Evolutionary conservation across 1,139 yeast genomes (phyloP).

Genomic region (Pneumocystis carinii): DNA sequence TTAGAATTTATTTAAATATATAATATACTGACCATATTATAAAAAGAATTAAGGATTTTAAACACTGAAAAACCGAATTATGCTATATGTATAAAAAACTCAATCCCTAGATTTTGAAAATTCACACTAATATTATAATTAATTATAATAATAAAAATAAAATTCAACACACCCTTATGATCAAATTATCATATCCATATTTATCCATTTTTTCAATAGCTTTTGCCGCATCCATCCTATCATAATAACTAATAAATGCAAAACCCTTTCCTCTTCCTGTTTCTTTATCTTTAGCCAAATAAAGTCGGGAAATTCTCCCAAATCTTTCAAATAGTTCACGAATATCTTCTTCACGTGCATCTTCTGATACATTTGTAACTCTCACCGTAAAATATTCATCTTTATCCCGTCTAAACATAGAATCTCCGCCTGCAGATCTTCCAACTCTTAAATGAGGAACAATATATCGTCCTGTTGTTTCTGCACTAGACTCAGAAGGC

Average conservation of each 20-base stretch:
- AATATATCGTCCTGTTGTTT: conserved; percentile 40
- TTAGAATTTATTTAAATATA: too few species aligned
- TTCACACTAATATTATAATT: conserved; percentile 3
- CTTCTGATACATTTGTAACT: conserved; percentile 78
- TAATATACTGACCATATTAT: too few species aligned
- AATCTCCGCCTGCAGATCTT: conserved; percentile 33
- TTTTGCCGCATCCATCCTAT: conserved; percentile 53
- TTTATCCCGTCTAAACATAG: conserved; percentile 25
- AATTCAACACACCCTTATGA: conserved; percentile 30
- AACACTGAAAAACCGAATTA: background rate
- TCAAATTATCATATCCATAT: conserved; percentile 83
- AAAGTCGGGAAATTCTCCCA: conserved; percentile 62
- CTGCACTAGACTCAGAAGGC: conserved; percentile 21
- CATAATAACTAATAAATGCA: conserved; percentile 81
- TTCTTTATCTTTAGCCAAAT: conserved; percentile 77
- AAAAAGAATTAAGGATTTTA: too few species aligned
- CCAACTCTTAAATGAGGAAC: conserved; percentile 60
- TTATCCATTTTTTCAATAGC: conserved; percentile 76
- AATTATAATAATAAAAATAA: background rate
- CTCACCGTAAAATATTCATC: conserved; percentile 83
- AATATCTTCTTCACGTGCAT: conserved; percentile 70
- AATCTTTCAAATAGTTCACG: conserved; percentile 55
- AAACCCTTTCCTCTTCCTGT: conserved; percentile 92
- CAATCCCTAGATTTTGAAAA: conserved; percentile 13
- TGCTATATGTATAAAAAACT: background rate